These are phyloP conservation scores for Physaria fendleri DNA, from an alignment of 345 rosid species.

Conservation along the genomic window DNA sequence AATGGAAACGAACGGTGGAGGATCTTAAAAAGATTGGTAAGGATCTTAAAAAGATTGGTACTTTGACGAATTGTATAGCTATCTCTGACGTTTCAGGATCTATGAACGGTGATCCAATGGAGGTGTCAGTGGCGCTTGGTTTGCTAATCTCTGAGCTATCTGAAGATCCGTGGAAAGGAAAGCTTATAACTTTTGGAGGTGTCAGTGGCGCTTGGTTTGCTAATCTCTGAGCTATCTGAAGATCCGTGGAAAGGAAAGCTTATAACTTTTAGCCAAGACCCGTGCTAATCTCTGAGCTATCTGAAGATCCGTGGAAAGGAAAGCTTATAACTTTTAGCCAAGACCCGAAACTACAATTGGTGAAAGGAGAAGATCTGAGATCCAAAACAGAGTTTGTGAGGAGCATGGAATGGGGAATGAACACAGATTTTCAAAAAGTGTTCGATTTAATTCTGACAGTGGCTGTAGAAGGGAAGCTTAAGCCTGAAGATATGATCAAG, in stretches of 20 bases:
- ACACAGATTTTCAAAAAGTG: constrained; percentile 46
- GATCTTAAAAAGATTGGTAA: constrained; percentile 36
- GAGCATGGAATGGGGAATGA: constrained; percentile 19
- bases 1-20: constrained; percentile 51
- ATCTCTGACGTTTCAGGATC: not conserved
- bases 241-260: too few species aligned
- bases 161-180: too few species aligned
- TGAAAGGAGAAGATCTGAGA: constrained; percentile 26
- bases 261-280: constrained; percentile 57
- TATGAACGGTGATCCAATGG: constrained; percentile 19
- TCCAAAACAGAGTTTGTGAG: constrained; percentile 34
- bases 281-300: constrained; percentile 40
- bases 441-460: constrained; percentile 42
- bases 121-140: constrained; percentile 51
- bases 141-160: constrained; percentile 43
- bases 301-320: constrained; percentile 56
- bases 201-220: constrained; percentile 46
- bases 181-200: too few species aligned
- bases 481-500: constrained; percentile 47
- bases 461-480: constrained; percentile 35
- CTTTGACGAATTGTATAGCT: constrained; percentile 36
- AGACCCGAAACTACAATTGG: constrained; percentile 34
- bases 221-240: constrained; percentile 41
- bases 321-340: constrained; percentile 47
- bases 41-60: too few species aligned